Evolutionary conservation across 2,329 filamentous ascomycete genomes (phyloP), one percentile per base, ranked within the genome.

Genomic region (Ustulina deusta): DNA sequence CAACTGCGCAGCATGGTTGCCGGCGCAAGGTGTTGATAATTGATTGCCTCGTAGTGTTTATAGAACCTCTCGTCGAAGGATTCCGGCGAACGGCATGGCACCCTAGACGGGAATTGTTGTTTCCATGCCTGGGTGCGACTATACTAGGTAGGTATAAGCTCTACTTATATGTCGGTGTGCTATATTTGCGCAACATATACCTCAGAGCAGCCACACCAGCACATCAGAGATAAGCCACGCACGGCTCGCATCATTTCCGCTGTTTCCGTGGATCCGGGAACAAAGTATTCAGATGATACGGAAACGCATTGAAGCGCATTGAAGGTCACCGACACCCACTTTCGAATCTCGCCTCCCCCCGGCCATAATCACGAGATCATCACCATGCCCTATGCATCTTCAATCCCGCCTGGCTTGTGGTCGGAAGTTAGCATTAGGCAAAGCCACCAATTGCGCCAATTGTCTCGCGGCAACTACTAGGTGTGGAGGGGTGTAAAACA

Each of bases 381-480:
- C 29, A 10, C 22, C 36, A 61, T 61, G 64, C 58, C 64, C 63
- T 55, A 46, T 56, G 38, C 38, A 49, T 49, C 13, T 52, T 55
- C 27, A 44, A 42, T 58, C 38, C 15, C 58, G 54, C 34, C 46
- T 36, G 9, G 46, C 57, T 60, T 49, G 52, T 63, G 42, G 56
- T 54, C 56, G 36, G 44, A 52, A 57, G 38, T 34, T 29, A 42
- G 44, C 61, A 15, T 29, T 44, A 52, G 51, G 46, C 55, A 56
- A 65, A 65, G 42, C 42, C 63, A 51, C 57, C 49, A 55, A 49
- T 32, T 57, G 49, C 20, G 27, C 61, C 49, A 46, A 62, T 34
- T 56, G 36, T 68, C 49, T 46, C 60, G 52, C 57, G 63, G 57
- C 61, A 65, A 58, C 63, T 67, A n/a, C n/a, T n/a, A n/a, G n/a